Percentiles rank a stretch among this genome's conserved stretches.
Conservation (phyloP, 129 eudicot species). For the Sambucus nigra region DNA sequence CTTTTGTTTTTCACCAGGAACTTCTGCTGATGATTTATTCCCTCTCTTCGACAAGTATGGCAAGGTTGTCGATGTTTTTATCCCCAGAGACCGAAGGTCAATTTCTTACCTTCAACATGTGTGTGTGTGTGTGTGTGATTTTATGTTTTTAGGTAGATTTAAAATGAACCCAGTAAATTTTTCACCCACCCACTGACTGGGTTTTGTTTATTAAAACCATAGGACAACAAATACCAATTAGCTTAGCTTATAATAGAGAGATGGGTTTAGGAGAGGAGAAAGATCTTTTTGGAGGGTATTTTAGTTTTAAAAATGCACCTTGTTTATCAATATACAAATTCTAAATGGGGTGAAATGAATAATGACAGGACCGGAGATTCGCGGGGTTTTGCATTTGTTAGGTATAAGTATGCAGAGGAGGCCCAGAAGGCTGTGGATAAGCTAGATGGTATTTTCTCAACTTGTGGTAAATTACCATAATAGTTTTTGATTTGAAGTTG, state of each 20-base stretch:
- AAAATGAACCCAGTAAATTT: too few species aligned
- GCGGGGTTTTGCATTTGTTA: constrained; percentile 96
- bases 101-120: neutral
- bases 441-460: constrained; percentile 57
- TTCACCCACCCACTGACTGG: neutral
- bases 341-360: too few species aligned
- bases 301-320: too few species aligned
- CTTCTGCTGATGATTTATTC: constrained; percentile 91
- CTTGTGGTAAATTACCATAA: neutral
- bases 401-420: constrained; percentile 94
- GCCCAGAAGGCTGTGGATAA: constrained; percentile 94
- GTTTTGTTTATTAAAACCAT: neutral
- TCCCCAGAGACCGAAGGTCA: constrained; percentile 93
- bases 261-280: too few species aligned
- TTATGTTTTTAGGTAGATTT: too few species aligned
- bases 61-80: constrained; percentile 93
- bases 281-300: too few species aligned
- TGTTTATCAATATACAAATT: too few species aligned
- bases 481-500: neutral
- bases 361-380: constrained; percentile 98
- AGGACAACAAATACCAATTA: too few species aligned
- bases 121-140: too few species aligned
- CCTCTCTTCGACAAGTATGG: constrained; percentile 94
- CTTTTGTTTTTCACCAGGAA: constrained; percentile 33
- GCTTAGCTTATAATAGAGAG: too few species aligned